Base-by-base conservation (phyloP, 352 stramenopile genomes). In the Globisporangium middletonii region DNA sequence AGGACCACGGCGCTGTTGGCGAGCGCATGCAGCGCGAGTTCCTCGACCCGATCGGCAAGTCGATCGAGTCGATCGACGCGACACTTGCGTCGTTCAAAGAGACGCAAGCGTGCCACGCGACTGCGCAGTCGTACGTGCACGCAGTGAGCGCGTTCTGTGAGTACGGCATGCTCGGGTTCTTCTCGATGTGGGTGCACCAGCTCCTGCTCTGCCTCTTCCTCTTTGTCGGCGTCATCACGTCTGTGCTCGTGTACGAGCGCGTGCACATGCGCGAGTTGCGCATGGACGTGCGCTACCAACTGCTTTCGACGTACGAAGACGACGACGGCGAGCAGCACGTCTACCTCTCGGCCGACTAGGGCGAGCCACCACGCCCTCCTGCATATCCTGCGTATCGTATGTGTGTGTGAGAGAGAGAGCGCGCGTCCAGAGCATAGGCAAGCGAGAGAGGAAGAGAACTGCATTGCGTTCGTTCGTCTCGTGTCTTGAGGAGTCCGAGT, bases 111-210 rank as follows among this genome's bases (percentile, higher is more conserved):
- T 93, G 83, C 48, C 54, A 69, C 38, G 60, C 69, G 27, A 69
- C 86, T 4, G 70, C 77, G 38, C 68, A 56, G 28, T 72, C 65
- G 15, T 73, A 87, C 15, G 52, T 66, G 50, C 68, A 82, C 48
- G 83, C 79, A 7, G 64, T 80, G 28, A 65, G 68, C 38, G 70
- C 74, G 45, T 90, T 80, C 64, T 93, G 83, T 61, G 83, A 87
- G 67, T 91, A 83, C 63, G 80, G 83, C 51, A 87, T 93, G 61
- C 67, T 91, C 44, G 83, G 83, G 26, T 85, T 93, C 60, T 89
- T 90, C 54, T 89, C 80, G 15, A 87, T 93, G 79, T 93, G 83
- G 83, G 73, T 88, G 50, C 83, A 93, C 57, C 83, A 93, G 71
- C 79, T 93, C 38, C 55, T 90, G 53, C 59, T 93, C 12, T 93